These are phyloP conservation scores for Quercus berberidifolia DNA, from an alignment of 306 rosid genomes.

Conservation along the genomic window DNA sequence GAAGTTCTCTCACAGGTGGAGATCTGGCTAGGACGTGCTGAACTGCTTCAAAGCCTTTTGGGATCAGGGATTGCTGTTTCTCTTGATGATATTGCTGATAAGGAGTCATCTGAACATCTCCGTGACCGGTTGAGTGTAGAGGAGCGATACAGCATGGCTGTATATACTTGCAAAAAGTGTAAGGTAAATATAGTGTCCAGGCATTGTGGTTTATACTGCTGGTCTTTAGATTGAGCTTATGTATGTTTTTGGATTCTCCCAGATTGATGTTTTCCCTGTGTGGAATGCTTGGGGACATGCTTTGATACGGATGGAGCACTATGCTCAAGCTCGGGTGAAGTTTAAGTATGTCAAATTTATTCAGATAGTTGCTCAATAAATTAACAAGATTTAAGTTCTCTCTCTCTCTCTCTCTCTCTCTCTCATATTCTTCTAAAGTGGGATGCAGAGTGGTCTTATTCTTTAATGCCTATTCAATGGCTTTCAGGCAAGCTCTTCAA, in stretches of 20 bases:
- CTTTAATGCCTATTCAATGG: slow-evolving; percentile 24
- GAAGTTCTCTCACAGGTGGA: slow-evolving; percentile 71
- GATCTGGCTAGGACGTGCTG: slow-evolving; percentile 89
- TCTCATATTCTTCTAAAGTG: background rate
- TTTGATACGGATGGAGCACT: slow-evolving; percentile 93
- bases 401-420: background rate
- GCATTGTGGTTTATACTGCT: slow-evolving; percentile 16
- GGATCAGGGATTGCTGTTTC: slow-evolving; percentile 98
- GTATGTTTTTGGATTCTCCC: slow-evolving; percentile 28
- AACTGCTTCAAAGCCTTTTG: slow-evolving; percentile 93
- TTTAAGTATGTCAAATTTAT: slow-evolving; percentile 63
- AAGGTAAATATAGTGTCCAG: slow-evolving; percentile 54
- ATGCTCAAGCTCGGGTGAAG: slow-evolving; percentile 95
- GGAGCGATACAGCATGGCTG: slow-evolving; percentile 98
- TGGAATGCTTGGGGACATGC: slow-evolving; percentile 99
- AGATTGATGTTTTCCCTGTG: slow-evolving; percentile 97
- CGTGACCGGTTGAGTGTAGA: slow-evolving; percentile 88
- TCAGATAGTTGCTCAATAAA: background rate
- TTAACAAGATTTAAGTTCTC: background rate
- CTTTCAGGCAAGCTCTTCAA: slow-evolving; percentile 96
- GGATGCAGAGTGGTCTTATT: slow-evolving; percentile 3
- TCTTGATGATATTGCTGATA: slow-evolving; percentile 91
- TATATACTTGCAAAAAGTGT: slow-evolving; percentile 92
- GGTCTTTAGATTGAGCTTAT: slow-evolving; percentile 20
- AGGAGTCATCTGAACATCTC: slow-evolving; percentile 82